Percentiles rank a stretch among this genome's conserved stretches.
These are phyloP conservation scores for Cadophora malorum DNA, from an alignment of 2,329 filamentous ascomycete species.

Conservation along the genomic window DNA sequence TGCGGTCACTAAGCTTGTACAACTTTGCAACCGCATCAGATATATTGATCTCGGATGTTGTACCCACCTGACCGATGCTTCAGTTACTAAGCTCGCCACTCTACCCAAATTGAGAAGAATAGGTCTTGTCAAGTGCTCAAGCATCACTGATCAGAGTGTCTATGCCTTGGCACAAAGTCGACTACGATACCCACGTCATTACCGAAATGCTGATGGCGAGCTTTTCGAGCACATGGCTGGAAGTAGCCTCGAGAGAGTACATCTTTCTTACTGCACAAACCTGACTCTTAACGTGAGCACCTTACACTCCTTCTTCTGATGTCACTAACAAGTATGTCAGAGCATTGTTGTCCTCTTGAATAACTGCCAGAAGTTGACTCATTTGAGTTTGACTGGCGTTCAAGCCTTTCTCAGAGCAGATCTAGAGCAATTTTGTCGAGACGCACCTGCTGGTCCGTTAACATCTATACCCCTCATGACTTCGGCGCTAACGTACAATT, in stretches of 20 bases:
- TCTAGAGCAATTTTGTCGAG: conserved; percentile 82
- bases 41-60: conserved; percentile 99
- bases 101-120: conserved; percentile 95
- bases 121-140: conserved; percentile 90
- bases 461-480: neutral
- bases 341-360: conserved; percentile 90
- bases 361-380: conserved; percentile 88
- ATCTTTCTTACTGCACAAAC: conserved; percentile 92
- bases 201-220: conserved; percentile 41
- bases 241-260: conserved; percentile 78
- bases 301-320: neutral
- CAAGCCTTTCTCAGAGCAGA: conserved; percentile 88
- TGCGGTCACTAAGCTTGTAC: conserved; percentile 83
- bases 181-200: conserved; percentile 23
- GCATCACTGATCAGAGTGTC: conserved; percentile 90
- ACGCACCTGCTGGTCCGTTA: conserved; percentile 73
- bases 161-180: conserved; percentile 75
- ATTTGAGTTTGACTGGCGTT: conserved; percentile 92
- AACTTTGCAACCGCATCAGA: conserved; percentile 87
- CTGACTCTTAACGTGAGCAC: conserved; percentile 76
- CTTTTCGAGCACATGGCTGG: conserved; percentile 30
- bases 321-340: conserved; percentile 56
- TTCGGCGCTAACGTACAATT: conserved; percentile 21
- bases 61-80: conserved; percentile 83
- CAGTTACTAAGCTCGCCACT: conserved; percentile 81